Evolutionary conservation across 805 yeast species (phyloP).

Genomic region (Monosporozyma servazzii): DNA sequence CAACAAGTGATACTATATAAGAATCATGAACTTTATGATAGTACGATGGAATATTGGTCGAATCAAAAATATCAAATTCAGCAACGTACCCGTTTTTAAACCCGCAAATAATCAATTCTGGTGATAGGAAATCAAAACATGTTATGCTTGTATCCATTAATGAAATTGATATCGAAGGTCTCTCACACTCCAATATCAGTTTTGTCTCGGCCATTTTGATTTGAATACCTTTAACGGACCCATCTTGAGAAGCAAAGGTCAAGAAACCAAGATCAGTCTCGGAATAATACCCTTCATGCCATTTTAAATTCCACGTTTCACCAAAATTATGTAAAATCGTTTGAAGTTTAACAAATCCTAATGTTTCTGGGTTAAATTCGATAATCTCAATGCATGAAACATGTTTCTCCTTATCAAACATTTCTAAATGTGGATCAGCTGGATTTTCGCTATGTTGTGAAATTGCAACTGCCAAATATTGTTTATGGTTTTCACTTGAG

Average conservation of each 20-base stretch:
- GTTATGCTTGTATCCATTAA: slow-evolving; percentile 32
- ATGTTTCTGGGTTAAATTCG: slow-evolving; percentile 27
- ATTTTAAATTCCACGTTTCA: slow-evolving; percentile 29
- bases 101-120: slow-evolving; percentile 44
- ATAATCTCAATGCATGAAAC: slow-evolving; percentile 40
- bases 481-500: slow-evolving; percentile 12
- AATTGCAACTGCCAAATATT: slow-evolving; percentile 44
- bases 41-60: slow-evolving; percentile 28
- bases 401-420: slow-evolving; percentile 23
- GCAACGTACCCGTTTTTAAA: slow-evolving; percentile 49
- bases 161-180: slow-evolving; percentile 21
- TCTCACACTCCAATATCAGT: slow-evolving; percentile 9
- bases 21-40: slow-evolving; percentile 33
- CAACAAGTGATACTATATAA: slow-evolving; percentile 29
- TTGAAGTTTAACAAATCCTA: slow-evolving; percentile 25
- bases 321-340: slow-evolving; percentile 37
- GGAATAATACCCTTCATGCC: slow-evolving; percentile 29
- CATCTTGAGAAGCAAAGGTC: slow-evolving; percentile 50
- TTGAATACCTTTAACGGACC: slow-evolving; percentile 42
- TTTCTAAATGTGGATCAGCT: slow-evolving; percentile 19
- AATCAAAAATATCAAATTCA: slow-evolving; percentile 38
- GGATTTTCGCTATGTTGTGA: slow-evolving; percentile 31
- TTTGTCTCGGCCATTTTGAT: slow-evolving; percentile 15
- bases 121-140: slow-evolving; percentile 39
- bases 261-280: slow-evolving; percentile 33